phyloP scores from a whole-genome alignment of 352 stramenopile genomes.

The Globisporangium ultimum region DNA sequence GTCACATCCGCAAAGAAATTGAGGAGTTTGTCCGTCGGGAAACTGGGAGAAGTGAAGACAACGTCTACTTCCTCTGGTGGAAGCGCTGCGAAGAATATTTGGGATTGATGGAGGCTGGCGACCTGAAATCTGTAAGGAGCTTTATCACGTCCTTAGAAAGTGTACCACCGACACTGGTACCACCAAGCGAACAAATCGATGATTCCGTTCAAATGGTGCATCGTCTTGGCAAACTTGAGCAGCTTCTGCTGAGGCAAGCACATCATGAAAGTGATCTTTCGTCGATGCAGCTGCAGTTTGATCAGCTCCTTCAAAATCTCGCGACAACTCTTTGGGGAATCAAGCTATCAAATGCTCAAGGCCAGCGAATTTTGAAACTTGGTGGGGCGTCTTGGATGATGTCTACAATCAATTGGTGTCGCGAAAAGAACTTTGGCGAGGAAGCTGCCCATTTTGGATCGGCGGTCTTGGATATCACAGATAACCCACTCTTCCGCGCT shows the following conservation, averaged over 20 bases:
- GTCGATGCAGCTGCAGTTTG: neutral
- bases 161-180: neutral
- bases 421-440: neutral
- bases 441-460: neutral
- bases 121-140: neutral
- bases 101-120: neutral
- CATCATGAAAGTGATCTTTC: neutral
- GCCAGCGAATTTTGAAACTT: constrained; percentile 50
- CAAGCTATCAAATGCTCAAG: constrained; percentile 62
- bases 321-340: constrained; percentile 24
- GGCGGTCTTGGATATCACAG: neutral
- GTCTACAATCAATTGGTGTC: neutral
- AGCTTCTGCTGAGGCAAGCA: neutral
- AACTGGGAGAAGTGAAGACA: constrained; percentile 18
- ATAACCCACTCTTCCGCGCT: constrained; percentile 15
- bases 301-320: constrained; percentile 14
- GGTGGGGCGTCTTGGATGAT: constrained; percentile 45
- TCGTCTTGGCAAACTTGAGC: constrained; percentile 5
- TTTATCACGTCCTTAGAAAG: constrained; percentile 2
- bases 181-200: neutral
- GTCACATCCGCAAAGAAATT: constrained; percentile 28
- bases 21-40: constrained; percentile 31
- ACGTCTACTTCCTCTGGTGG: constrained; percentile 52
- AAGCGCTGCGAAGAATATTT: constrained; percentile 19
- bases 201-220: constrained; percentile 10